Base-by-base conservation (phyloP, 352 stramenopile species). In the Phytophthora pini region DNA sequence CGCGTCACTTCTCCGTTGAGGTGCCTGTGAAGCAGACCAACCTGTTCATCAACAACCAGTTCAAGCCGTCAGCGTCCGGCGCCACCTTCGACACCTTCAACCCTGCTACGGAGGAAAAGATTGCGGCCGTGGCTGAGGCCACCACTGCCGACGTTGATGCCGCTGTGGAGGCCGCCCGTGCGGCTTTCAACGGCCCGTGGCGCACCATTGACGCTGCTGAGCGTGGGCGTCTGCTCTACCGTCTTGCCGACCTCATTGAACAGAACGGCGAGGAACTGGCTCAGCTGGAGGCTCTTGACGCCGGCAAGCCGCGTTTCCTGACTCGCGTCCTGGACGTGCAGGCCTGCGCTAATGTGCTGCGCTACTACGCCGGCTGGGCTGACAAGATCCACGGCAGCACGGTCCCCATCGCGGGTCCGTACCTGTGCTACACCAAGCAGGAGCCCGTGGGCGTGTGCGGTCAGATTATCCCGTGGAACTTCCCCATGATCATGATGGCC, bases 391-490 rank as follows among this genome's bases (percentile, higher is more conserved):
- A 90, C 56, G 91, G 90, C 27, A 71, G 76, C 50, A 92, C 85
- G 22, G 87, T 97, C 39, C 82, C 82, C n/a, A 81, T 84, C 36
- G 31, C 70, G 4, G 69, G 70, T 1, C 68, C 69, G 11, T 87
- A 79, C 57, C 67, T 91, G 31, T 86, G 84, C 59, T 80, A 95
- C 57, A 86, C 74, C 7, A 76, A 79, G 59, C 66, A 76, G 32
- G 76, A 99, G 72, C 89, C 95, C 12, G 87, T 99, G 1, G 97
- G 96, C 17, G 91, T 98, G 20, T 91, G 76, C 60, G 89, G 74
- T 26, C 74, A 98, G 24, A 97, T 99, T 60, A 98, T 96, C 56
- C 97, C 92, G 29, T 99, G 97, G 97, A 99, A 99, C 79, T 99
- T 99, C 76, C 97, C 97, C 2, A 74, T 95, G 56, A 92, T 97